Evolutionary conservation across 2,329 filamentous ascomycete genomes (phyloP), one percentile per base, ranked within the genome.

Genomic region (Penicillium griseofulvum): DNA sequence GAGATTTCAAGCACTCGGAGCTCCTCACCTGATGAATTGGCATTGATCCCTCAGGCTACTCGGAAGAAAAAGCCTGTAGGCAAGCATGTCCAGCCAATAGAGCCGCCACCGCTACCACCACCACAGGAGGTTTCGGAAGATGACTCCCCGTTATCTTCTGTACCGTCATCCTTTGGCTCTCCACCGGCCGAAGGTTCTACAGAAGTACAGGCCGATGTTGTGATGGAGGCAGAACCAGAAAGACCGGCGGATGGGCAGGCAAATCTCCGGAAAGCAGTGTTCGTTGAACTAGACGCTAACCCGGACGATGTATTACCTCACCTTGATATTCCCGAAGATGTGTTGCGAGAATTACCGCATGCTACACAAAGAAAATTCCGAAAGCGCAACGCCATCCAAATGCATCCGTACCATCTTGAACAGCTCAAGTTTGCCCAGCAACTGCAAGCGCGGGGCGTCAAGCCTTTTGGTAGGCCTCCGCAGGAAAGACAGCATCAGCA

Each of bases 351-450:
- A 53, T 26, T 67, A 31, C 55, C 59, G 28, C 66, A 63, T 31
- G 67, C 67, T 16, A 46, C 52, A n/a, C 65, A 69, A 55, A 69
- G 74, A 53, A 66, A 65, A 4, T 64, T 80, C 22, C 70, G 78
- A 49, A 69, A 76, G 52, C 73, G 78, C 37, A 78, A 78, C 59
- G 73, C 76, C 8, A 79, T 79, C 46, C 78, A 81, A 52, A 57
- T 79, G 28, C 76, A 80, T 57, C 78, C 78, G 2, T 81, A 80
- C 54, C 63, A 74, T 0, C 60, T 79, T 16, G 78, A 81, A 57
- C 68, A 74, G 55, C 76, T 76, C 8, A 72, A 72, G 52, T 80
- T 80, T 58, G 68, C 71, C 42, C 68, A 61, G 33, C 70, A 70
- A 39, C 68, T 78, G 63, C 74, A 69, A 49, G 70, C 68, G 36